phyloP scores from a whole-genome alignment of 2,329 filamentous ascomycete genomes.

The Calonectria ilicicola region DNA sequence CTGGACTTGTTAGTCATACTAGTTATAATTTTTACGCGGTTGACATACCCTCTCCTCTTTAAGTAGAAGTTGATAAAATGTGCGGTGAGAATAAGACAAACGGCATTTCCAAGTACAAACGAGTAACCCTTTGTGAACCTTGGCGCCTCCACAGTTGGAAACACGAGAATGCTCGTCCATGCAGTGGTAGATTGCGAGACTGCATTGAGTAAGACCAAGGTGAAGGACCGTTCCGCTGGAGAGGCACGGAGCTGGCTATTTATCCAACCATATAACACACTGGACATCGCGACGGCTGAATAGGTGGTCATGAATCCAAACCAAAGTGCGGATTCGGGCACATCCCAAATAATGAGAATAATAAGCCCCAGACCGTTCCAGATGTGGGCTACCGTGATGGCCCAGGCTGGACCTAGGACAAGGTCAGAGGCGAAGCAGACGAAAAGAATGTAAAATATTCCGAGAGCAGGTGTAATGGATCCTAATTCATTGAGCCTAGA shows the following conservation, averaged over 20 bases:
- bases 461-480: constrained; percentile 64
- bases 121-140: constrained; percentile 55
- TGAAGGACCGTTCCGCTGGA: constrained; percentile 60
- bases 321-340: constrained; percentile 56
- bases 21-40: no score
- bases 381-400: constrained; percentile 62
- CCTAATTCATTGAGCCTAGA: constrained; percentile 65
- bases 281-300: constrained; percentile 63
- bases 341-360: constrained; percentile 67
- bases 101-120: background rate
- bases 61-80: background rate
- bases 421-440: constrained; percentile 68
- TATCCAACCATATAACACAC: constrained; percentile 67
- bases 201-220: constrained; percentile 62
- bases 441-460: constrained; percentile 67
- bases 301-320: constrained; percentile 58
- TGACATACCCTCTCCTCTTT: background rate
- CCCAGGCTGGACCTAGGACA: constrained; percentile 64
- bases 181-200: constrained; percentile 66
- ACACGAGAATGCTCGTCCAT: constrained; percentile 66
- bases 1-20: background rate
- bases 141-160: constrained; percentile 58
- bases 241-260: constrained; percentile 61
- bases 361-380: constrained; percentile 66
- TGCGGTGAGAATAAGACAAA: background rate